phyloP scores from a whole-genome alignment of 169 alveolate genomes.

The Plasmodium malariae region DNA sequence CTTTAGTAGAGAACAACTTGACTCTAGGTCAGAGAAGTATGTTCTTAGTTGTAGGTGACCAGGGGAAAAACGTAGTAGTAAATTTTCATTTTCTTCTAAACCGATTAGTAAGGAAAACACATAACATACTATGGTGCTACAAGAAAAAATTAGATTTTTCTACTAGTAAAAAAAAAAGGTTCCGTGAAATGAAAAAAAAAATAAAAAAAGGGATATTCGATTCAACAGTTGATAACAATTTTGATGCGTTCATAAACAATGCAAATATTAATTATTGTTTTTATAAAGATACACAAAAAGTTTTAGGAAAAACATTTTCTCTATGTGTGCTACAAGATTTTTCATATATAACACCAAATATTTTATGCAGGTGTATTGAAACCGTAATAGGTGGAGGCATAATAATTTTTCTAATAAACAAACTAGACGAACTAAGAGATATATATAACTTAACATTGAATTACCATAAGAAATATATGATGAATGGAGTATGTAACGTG shows the following conservation, averaged over 20 bases:
- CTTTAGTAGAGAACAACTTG: constrained; percentile 94
- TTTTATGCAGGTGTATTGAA: constrained; percentile 99
- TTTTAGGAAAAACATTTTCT: constrained; percentile 97
- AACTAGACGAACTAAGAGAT: constrained; percentile 90
- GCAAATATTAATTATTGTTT: constrained; percentile 97
- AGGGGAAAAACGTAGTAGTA: constrained; percentile 96
- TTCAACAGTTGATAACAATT: constrained; percentile 96
- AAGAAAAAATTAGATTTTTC: constrained; percentile 98
- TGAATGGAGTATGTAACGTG: constrained; percentile 89
- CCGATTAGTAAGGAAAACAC: constrained; percentile 85
- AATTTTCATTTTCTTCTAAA: constrained; percentile 90
- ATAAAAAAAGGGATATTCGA: constrained; percentile 95
- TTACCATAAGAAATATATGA: constrained; percentile 94
- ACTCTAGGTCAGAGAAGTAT: constrained; percentile 93
- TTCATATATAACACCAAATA: constrained; percentile 99
- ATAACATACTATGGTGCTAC: constrained; percentile 98
- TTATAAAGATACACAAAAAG: constrained; percentile 96
- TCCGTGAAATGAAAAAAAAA: constrained; percentile 94
- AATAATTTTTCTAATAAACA: constrained; percentile 91
- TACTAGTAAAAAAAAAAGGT: constrained; percentile 96
- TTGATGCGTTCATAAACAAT: constrained; percentile 95
- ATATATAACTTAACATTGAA: constrained; percentile 95
- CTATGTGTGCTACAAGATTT: constrained; percentile 98
- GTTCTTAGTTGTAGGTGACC: constrained; percentile 97
- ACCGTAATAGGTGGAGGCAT: constrained; percentile 99